These are phyloP conservation scores for Sugiyamaella chiloensis DNA, from an alignment of 805 yeast species.

Conservation along the genomic window DNA sequence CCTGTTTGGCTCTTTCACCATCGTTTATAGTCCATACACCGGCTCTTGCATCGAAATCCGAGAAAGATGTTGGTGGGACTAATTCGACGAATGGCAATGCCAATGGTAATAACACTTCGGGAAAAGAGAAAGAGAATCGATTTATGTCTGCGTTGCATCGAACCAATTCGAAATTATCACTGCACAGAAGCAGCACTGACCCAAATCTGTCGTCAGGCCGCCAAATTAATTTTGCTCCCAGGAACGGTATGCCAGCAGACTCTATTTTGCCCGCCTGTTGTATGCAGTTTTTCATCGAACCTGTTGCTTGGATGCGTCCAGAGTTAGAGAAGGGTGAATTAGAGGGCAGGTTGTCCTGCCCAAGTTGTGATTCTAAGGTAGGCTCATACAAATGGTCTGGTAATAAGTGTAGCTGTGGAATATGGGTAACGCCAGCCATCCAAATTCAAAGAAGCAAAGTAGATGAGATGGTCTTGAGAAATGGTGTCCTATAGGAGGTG, in stretches of 20 bases:
- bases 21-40: conserved; percentile 63
- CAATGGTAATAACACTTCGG: too few relatives aligned
- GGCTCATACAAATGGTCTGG: conserved; percentile 97
- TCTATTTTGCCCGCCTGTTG: conserved; percentile 41
- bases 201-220: background rate
- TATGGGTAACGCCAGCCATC: conserved; percentile 92
- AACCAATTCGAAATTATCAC: conserved; percentile 14
- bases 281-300: conserved; percentile 85
- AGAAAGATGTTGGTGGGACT: too few relatives aligned
- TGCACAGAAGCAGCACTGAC: background rate
- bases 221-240: conserved; percentile 17
- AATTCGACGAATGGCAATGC: conserved; percentile 38
- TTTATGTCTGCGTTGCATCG: conserved; percentile 1
- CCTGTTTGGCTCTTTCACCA: conserved; percentile 58
- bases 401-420: conserved; percentile 88
- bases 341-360: conserved; percentile 86
- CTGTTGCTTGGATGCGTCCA: conserved; percentile 85
- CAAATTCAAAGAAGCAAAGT: conserved; percentile 78
- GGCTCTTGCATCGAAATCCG: background rate
- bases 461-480: conserved; percentile 47
- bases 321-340: conserved; percentile 71
- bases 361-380: conserved; percentile 76
- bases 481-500: conserved; percentile 12
- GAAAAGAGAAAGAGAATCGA: conserved; percentile 3
- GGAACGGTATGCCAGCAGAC: conserved; percentile 23